These are phyloP conservation scores for Rhizopogon vulgaris DNA, from an alignment of 768 basidiomycete species.

Conservation along the genomic window DNA sequence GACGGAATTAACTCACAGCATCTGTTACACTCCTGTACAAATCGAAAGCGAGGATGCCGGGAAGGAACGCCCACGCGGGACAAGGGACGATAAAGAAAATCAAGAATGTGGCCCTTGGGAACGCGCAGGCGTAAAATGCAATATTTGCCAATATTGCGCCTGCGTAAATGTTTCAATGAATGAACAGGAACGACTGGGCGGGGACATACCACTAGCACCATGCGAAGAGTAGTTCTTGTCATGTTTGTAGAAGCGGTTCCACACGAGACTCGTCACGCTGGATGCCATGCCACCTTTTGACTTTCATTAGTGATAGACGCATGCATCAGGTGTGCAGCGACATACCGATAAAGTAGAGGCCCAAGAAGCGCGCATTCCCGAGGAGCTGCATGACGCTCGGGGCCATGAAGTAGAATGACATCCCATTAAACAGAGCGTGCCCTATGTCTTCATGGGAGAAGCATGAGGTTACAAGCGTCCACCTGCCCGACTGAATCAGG, in stretches of 20 bases:
- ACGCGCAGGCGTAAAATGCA: constrained; percentile 67
- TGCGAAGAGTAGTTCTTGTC: constrained; percentile 29
- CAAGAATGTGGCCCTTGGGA: constrained; percentile 58
- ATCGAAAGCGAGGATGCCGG: constrained; percentile 44
- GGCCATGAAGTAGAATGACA: constrained; percentile 75
- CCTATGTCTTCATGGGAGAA: constrained; percentile 63
- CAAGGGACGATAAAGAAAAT: constrained; percentile 75
- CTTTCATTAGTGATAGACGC: neutral
- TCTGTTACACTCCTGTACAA: constrained; percentile 29
- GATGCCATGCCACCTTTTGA: constrained; percentile 53
- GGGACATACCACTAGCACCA: constrained; percentile 69
- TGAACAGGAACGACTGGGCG: neutral
- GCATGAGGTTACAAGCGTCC: constrained; percentile 63
- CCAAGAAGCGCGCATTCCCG: constrained; percentile 60
- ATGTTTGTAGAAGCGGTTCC: constrained; percentile 32
- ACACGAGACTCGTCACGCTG: constrained; percentile 41
- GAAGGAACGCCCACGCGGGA: constrained; percentile 71
- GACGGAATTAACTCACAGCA: constrained; percentile 19
- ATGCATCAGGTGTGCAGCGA: constrained; percentile 4
- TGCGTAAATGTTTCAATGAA: constrained; percentile 17
- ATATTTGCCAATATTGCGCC: constrained; percentile 68
- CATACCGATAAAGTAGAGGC: constrained; percentile 69
- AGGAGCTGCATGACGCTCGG: constrained; percentile 54
- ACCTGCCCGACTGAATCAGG: constrained; percentile 36
- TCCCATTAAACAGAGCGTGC: constrained; percentile 72